Evolutionary conservation across 2,329 filamentous ascomycete species (phyloP).

Genomic region (Decorospora gaudefroyi): DNA sequence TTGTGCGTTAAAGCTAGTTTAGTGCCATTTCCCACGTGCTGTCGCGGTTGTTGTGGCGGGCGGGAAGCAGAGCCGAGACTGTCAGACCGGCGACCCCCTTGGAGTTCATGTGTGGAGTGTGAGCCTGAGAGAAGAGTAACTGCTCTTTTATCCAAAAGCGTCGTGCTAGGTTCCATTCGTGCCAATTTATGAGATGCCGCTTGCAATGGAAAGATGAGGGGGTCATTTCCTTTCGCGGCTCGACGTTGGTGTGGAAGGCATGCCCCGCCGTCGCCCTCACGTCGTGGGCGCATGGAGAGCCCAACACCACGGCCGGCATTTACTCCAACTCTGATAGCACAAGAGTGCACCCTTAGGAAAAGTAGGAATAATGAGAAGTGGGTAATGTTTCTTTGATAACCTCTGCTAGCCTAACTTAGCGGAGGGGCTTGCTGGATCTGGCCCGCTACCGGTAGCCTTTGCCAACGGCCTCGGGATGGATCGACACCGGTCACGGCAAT

Average conservation of each 20-base stretch:
- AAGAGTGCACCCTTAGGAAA: no score
- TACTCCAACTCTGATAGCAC: no score
- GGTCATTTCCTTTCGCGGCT: no score
- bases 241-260: no score
- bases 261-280: no score
- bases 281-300: no score
- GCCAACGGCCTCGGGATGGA: not conserved
- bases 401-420: conserved; percentile 1
- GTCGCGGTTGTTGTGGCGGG: not conserved
- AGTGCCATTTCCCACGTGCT: not conserved
- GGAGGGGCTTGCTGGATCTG: not conserved
- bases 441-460: conserved; percentile 5
- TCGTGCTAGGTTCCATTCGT: not conserved
- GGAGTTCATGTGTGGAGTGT: not conserved
- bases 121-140: not conserved
- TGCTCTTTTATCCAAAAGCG: no score
- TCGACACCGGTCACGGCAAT: conserved; percentile 9
- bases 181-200: no score
- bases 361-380: not conserved
- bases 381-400: not conserved
- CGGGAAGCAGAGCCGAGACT: not conserved
- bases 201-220: no score
- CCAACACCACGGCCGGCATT: no score
- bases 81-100: not conserved
- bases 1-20: not conserved